A percentile compares a stretch with the other conserved stretches of the same genome.
Conservation (phyloP, 176 grass and related monocot species). For the Lolium multiflorum region DNA sequence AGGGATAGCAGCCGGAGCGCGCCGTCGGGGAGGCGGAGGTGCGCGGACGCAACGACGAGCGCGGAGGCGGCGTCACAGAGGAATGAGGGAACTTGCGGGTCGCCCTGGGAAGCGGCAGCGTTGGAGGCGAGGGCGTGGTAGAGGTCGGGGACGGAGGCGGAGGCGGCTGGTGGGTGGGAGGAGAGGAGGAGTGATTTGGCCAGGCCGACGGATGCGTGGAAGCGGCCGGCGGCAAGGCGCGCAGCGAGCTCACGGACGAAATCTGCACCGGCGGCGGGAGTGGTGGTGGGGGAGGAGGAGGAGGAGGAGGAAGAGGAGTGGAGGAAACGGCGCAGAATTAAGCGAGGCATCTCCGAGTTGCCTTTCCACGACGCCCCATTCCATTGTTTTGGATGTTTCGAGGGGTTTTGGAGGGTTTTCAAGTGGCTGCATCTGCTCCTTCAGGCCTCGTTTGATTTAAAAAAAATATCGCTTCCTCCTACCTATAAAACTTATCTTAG, state of each 20-base stretch:
- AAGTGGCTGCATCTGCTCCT: not conserved
- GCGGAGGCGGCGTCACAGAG: constrained; percentile 45
- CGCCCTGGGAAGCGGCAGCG: not conserved
- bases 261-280: not conserved
- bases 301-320: not conserved
- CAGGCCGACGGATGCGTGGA: constrained; percentile 47
- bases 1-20: constrained; percentile 51
- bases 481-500: too few relatives aligned
- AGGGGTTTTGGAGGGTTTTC: constrained; percentile 11
- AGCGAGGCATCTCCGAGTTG: constrained; percentile 34
- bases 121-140: constrained; percentile 35
- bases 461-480: too few relatives aligned
- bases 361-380: not conserved
- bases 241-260: constrained; percentile 41
- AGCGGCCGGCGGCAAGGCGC: constrained; percentile 48
- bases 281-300: not conserved
- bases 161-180: constrained; percentile 1
- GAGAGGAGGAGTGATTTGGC: constrained; percentile 52
- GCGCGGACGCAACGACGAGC: constrained; percentile 43
- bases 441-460: too few relatives aligned
- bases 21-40: constrained; percentile 49
- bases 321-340: constrained; percentile 27
- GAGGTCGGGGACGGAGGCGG: constrained; percentile 41
- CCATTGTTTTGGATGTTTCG: not conserved
- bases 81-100: constrained; percentile 9